Conservation (phyloP, 2,329 filamentous ascomycete genomes). For the Sarocladium oryzae region DNA sequence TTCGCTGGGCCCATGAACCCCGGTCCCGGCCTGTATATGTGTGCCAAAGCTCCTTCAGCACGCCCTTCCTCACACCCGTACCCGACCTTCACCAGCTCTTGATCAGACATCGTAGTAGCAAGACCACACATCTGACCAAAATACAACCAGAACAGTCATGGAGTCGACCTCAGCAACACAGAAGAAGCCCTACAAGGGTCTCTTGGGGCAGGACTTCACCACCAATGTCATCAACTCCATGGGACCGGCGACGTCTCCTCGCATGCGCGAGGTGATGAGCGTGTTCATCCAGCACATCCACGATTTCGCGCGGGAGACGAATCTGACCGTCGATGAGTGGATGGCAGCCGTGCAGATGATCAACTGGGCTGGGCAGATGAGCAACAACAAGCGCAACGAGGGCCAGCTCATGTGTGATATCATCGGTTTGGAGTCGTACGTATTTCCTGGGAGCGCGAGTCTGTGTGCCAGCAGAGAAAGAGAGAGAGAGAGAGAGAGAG, state of each 20-base stretch:
- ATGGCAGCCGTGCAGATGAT: constrained; percentile 67
- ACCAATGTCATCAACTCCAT: constrained; percentile 66
- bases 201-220: constrained; percentile 73
- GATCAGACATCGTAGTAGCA: too few species aligned
- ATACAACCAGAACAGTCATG: too few species aligned
- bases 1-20: too few species aligned
- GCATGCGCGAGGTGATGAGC: constrained; percentile 57
- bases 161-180: background rate
- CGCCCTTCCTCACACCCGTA: too few species aligned
- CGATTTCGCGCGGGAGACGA: constrained; percentile 71
- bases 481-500: too few species aligned
- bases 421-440: constrained; percentile 65
- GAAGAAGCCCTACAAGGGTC: background rate
- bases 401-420: constrained; percentile 67
- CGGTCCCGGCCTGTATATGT: too few species aligned
- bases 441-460: too few species aligned
- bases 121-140: too few species aligned
- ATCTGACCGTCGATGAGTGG: constrained; percentile 73
- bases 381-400: constrained; percentile 64
- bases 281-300: constrained; percentile 66
- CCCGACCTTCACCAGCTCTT: too few species aligned
- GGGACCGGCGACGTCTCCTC: constrained; percentile 59
- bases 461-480: too few species aligned
- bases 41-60: too few species aligned
- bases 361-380: constrained; percentile 67